Conservation (phyloP, 768 basidiomycete genomes). For the Amanita subjunquillea region DNA sequence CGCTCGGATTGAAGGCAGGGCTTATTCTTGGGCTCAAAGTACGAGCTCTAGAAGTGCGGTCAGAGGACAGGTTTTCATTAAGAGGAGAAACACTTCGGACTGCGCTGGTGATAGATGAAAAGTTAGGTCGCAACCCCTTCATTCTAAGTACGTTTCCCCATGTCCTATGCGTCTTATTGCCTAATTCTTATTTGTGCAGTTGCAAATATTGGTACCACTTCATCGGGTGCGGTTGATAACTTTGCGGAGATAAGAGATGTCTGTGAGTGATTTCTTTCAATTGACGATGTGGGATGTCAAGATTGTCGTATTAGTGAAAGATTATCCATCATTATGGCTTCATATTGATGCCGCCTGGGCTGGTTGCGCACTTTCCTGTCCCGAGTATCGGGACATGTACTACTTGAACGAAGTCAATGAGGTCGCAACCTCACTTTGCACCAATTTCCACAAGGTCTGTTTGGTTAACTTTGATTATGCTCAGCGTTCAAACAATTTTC, state of each 20-base stretch:
- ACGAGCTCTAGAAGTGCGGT: slow-evolving; percentile 54
- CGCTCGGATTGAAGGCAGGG: slow-evolving; percentile 67
- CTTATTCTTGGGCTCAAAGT: slow-evolving; percentile 74
- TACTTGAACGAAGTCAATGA: slow-evolving; percentile 66
- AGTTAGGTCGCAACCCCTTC: slow-evolving; percentile 62
- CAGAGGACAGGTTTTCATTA: slow-evolving; percentile 57
- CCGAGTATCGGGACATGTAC: slow-evolving; percentile 57
- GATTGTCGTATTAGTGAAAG: slow-evolving; percentile 31
- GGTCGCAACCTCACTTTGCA: slow-evolving; percentile 71
- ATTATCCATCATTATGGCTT: slow-evolving; percentile 62
- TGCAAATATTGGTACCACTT: slow-evolving; percentile 87
- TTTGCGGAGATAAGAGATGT: slow-evolving; percentile 65
- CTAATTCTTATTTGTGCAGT: slow-evolving; percentile 31
- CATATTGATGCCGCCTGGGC: slow-evolving; percentile 94
- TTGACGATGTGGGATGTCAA: background rate
- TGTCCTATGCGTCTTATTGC: background rate
- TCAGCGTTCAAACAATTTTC: background rate
- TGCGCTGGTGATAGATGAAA: slow-evolving; percentile 59
- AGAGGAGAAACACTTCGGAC: slow-evolving; percentile 47
- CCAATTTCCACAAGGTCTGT: slow-evolving; percentile 82
- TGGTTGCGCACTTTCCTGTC: slow-evolving; percentile 71
- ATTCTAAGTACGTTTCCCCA: slow-evolving; percentile 52
- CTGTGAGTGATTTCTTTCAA: slow-evolving; percentile 29
- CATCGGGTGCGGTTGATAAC: slow-evolving; percentile 78
- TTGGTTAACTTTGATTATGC: background rate